phyloP scores from a whole-genome alignment of 139 green algal genomes.

The Chara braunii region DNA sequence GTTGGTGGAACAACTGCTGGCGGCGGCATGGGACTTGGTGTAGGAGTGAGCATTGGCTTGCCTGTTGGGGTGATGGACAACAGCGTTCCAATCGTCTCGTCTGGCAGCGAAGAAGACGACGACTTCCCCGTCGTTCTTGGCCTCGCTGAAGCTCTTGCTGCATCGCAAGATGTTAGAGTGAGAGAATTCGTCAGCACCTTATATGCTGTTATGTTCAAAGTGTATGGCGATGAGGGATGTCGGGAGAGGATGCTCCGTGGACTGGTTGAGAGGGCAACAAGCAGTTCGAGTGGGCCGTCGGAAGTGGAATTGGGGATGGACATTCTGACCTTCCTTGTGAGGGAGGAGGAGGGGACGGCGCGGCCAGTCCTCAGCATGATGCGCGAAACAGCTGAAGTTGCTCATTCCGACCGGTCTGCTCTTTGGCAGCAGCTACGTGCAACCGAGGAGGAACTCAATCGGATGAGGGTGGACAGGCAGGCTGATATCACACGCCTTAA shows the following conservation, averaged over 20 bases:
- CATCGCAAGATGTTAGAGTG: constrained; percentile 18
- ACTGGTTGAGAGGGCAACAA: constrained; percentile 38
- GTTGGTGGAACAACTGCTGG: not conserved
- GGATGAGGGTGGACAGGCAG: not conserved
- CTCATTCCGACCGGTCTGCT: constrained; percentile 10
- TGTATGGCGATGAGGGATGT: constrained; percentile 42
- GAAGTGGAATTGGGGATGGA: constrained; percentile 20
- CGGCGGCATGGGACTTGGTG: not conserved
- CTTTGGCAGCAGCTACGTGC: constrained; percentile 31
- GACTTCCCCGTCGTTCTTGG: constrained; percentile 30
- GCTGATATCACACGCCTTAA: constrained; percentile 6
- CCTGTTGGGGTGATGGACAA: not conserved
- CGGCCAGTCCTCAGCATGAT: constrained; percentile 31
- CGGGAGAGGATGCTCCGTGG: constrained; percentile 47
- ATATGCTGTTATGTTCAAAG: constrained; percentile 44
- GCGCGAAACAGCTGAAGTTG: constrained; percentile 23
- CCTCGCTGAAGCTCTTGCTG: constrained; percentile 34
- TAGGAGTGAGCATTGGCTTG: not conserved
- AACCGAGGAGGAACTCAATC: constrained; percentile 11
- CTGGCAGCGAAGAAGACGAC: constrained; percentile 9
- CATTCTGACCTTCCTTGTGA: constrained; percentile 32
- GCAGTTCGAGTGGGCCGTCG: constrained; percentile 13
- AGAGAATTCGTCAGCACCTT: constrained; percentile 38
- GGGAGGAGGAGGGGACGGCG: constrained; percentile 30
- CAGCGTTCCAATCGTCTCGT: not conserved